Evolutionary conservation across 2,329 filamentous ascomycete species (phyloP), one percentile per base, ranked within the genome.

Genomic region (Anisogramma anomala): DNA sequence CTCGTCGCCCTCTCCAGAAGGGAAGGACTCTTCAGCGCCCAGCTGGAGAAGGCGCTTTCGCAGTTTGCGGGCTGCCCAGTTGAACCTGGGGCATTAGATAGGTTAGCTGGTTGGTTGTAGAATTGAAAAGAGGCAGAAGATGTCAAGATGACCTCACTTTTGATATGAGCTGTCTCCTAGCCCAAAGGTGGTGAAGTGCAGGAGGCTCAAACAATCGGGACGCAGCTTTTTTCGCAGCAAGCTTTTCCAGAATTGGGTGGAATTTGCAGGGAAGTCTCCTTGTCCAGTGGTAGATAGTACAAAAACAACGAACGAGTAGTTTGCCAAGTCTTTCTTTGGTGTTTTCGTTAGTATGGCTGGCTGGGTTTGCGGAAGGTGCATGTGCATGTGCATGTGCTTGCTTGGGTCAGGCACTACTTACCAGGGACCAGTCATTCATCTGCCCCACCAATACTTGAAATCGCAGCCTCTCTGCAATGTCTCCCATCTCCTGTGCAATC

Each of bases 111-210:
- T 14, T 8, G 22, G 20, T 14, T 11, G 13, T 32, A 28, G 14
- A n/a, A 35, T 3, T 19, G 14, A 6, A 7, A 18, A 30, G 6
- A 17, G 10, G n/a, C 4, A 27, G 10, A 10, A 31, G 14, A 32
- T n/a, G 13, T 27, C 5, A 11, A 14, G 18, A 35, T 30, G n/a
- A n/a, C n/a, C 72, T 49, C 67, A 91, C 80, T 93, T 89, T 42
- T 82, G 72, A 68, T 98, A 98, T 1, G 88, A 94, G 55, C 84
- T 94, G 60, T 98, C 91, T 1, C 91, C 91, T 1, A 96, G 71
- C 1, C 91, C 91, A 66, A 96, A 94, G 0, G 81, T 83, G 3
- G 84, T 81, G 61, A 94, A 96, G 1, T 67, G 71, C 47, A 94
- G 65, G 25, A 72, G 69, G 27, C 66, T 57, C 28, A 98, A 66